Base-by-base conservation (phyloP, 2,329 filamentous ascomycete species). In the Talaromyces sp. region DNA sequence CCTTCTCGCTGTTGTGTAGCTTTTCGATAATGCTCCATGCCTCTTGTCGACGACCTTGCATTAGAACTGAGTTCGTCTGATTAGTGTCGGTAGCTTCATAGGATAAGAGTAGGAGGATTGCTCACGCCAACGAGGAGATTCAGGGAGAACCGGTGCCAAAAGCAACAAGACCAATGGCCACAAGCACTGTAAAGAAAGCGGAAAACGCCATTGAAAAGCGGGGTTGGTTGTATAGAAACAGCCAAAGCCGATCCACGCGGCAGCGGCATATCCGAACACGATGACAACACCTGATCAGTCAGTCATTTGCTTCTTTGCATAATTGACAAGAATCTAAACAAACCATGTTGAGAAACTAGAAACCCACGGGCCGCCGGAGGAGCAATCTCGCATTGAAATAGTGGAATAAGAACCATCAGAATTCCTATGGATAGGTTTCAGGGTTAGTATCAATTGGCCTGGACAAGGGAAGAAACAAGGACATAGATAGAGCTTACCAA, bases 161-260 rank as follows among this genome's bases (percentile, higher is more conserved):
- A 50, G 49, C 14, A 70, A 63, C 63, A 69, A 64, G 58, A 69
- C 62, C 26, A 65, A 29, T 1, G 68, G 68, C 65, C 64, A 69
- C 14, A 69, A 41, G 3, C 67, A 59, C 11, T 66, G 65, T 14
- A 69, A 53, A 7, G 64, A 65, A 2, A 71, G 63, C 1, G 67
- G 69, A 2, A 67, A 67, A 3, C 68, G 64, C 70, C 70, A 72
- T 59, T 70, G 64, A 49, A 59, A 59, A 10, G 19, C 27, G 4
- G 21, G 10, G 5, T 46, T 59, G 4, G 5, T 53, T 8, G 49
- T 9, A 59, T 27, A 59, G 35, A 38, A 59, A 43, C 49, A 55
- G 10, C 31, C 58, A 41, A 55, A 26, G 24, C 49, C 49, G 26
- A 59, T 31, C 58, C 58, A 59, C 13, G 58, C 49, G n/a, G 58